Evolutionary conservation across 208 protist genomes (phyloP), one percentile per base, ranked within the genome.

Genomic region (Trypanosoma cruzi): DNA sequence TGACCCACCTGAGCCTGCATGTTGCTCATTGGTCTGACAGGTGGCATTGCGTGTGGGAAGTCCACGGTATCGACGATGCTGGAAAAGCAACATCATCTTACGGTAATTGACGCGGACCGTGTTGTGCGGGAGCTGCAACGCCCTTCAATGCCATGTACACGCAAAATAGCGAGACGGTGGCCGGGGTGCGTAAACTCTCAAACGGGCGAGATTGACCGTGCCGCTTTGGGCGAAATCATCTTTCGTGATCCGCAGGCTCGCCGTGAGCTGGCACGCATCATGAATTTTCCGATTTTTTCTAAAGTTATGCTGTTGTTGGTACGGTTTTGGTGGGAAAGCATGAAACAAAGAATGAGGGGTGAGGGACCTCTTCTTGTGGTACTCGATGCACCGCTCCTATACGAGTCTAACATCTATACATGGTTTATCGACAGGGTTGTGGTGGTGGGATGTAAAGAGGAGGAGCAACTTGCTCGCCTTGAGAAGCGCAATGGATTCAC

Each of bases 21-120:
- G 86, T 73, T 95, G 64, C 85, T 97, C 20, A 89, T 97, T 53
- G 93, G 93, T 20, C 81, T 97, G 28, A 97, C 93, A 6, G 93
- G 93, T 37, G 93, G 93, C n/a, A 97, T 97, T 57, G 90, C 93
- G 10, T 95, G 88, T 66, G 93, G 93, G 34, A 97, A 97, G 79
- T 94, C 86, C 7, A 91, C 85, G n/a, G 90, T 96, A 18, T 89
- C 77, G n/a, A 29, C 42, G 7, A 29, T 88, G 4, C 74, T 97
- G 6, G 26, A 37, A 8, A 72, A 86, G 11, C 71, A 83, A 22
- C 65, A 93, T 64, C 48, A 85, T 54, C 79, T 90, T 11, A 60
- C 64, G 53, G 84, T 97, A 37, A 92, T 97, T 48, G 93, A 97
- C 68, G 80, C 85, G 0, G 93, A 97, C 49, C 49, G 52, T 18